Conservation (phyloP, 257 asterid genomes). For the Rauvolfia tetraphylla region DNA sequence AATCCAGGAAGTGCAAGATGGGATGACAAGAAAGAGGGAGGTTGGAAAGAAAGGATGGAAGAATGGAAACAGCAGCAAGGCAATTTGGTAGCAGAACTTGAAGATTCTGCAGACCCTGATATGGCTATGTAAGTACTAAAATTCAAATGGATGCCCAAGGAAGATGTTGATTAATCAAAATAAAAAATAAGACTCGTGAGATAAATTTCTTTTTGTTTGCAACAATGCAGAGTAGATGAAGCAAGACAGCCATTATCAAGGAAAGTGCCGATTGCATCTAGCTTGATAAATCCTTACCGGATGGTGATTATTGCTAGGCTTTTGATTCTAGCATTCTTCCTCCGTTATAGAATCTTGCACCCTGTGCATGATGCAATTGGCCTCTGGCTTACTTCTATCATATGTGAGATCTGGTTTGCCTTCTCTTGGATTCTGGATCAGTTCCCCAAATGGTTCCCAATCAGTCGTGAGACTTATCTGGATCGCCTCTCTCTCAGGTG, state of each 20-base stretch:
- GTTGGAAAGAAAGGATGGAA: conserved; percentile 95
- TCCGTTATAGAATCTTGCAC: conserved; percentile 81
- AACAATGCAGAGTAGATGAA: conserved; percentile 76
- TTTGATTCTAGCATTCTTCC: conserved; percentile 71
- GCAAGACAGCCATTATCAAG: conserved; percentile 92
- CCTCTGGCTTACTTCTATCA: conserved; percentile 93
- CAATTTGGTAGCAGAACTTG: conserved; percentile 56
- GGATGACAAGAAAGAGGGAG: conserved; percentile 77
- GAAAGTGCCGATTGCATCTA: conserved; percentile 92
- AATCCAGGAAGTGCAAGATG: conserved; percentile 72
- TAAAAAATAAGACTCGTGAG: background rate
- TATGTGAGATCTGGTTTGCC: conserved; percentile 98
- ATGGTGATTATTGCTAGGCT: conserved; percentile 91
- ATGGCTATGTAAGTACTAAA: conserved; percentile 56
- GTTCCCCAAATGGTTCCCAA: conserved; percentile 97
- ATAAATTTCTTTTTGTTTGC: background rate
- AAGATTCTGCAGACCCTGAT: conserved; percentile 67
- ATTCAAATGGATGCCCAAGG: background rate
- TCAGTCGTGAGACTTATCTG: conserved; percentile 87
- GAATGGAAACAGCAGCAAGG: conserved; percentile 98
- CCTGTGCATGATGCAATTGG: conserved; percentile 94
- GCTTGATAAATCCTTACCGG: conserved; percentile 88
- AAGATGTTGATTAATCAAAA: background rate
- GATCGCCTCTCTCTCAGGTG: conserved; percentile 96
- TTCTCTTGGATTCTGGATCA: conserved; percentile 97